Conservation (phyloP, 768 basidiomycete species). For the Neoboletus magnificus region DNA sequence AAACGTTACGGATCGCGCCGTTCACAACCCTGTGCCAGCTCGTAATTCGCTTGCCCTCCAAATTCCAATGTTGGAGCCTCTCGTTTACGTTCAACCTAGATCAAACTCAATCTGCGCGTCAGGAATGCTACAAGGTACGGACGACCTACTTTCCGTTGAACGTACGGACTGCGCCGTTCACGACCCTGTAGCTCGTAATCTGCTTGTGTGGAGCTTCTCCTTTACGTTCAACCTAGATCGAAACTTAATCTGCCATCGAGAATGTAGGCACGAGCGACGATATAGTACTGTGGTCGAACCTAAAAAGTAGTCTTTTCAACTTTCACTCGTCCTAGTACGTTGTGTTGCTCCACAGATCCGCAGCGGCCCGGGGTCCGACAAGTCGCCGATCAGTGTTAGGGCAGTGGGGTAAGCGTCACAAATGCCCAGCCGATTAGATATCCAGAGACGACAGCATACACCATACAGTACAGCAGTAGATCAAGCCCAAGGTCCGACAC, state of each 20-base stretch:
- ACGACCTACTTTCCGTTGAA: neutral
- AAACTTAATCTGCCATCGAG: neutral
- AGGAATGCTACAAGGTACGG: too few relatives aligned
- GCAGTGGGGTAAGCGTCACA: neutral
- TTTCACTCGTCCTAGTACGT: neutral
- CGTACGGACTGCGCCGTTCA: too few relatives aligned
- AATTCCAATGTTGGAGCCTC: too few relatives aligned
- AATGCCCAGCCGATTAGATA: neutral
- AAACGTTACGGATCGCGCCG: too few relatives aligned
- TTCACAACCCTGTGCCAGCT: too few relatives aligned
- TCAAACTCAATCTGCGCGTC: too few relatives aligned
- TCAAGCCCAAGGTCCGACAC: neutral
- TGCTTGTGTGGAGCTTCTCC: neutral
- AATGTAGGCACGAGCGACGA: neutral
- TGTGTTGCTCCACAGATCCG: too few relatives aligned
- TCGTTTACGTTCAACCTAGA: too few relatives aligned
- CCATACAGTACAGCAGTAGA: conserved; percentile 1
- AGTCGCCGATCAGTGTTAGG: neutral
- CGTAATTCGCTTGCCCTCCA: too few relatives aligned
- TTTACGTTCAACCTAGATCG: neutral
- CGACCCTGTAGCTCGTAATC: neutral
- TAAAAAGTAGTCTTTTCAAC: neutral
- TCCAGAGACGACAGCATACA: neutral
- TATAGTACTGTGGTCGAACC: neutral
- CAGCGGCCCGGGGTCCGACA: too few relatives aligned